Conservation (phyloP, 371 early-diverging fungal genomes). For the Mucor circinelloides region DNA sequence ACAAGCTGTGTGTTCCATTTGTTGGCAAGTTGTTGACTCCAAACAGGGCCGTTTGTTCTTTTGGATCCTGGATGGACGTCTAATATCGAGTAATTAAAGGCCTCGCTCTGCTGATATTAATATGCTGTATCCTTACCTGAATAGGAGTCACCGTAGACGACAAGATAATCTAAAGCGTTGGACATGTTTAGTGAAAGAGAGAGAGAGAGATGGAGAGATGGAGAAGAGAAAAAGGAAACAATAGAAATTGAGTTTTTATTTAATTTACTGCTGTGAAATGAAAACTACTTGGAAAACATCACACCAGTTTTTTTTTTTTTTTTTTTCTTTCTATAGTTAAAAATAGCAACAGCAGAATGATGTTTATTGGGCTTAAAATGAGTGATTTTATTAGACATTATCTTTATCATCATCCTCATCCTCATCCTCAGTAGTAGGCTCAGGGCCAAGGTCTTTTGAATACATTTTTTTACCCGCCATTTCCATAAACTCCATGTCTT, state of each 20-base stretch:
- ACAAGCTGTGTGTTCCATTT: constrained; percentile 31
- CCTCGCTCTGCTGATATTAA: neutral
- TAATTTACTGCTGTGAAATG: neutral
- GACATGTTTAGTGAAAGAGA: neutral
- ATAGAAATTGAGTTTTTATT: neutral
- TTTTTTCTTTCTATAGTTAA: neutral
- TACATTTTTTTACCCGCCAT: constrained; percentile 86
- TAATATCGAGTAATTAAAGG: neutral
- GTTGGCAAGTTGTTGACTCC: constrained; percentile 39
- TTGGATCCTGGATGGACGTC: constrained; percentile 16
- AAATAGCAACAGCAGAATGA: neutral
- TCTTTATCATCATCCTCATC: neutral
- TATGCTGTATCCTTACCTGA: constrained; percentile 17
- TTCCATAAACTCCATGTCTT: constrained; percentile 82
- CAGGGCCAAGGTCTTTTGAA: constrained; percentile 68
- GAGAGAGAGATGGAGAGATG: neutral
- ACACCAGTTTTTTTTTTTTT: constrained; percentile 1
- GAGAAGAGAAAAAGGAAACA: constrained; percentile 1
- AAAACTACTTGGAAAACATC: constrained; percentile 3
- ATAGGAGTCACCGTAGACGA: constrained; percentile 38
- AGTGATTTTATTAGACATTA: neutral
- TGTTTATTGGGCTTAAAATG: neutral
- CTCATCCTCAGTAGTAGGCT: constrained; percentile 17
- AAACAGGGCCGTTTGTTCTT: constrained; percentile 44
- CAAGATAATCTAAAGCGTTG: constrained; percentile 1